Conservation (phyloP, 805 yeast species). For the Candida fluviatilis region DNA sequence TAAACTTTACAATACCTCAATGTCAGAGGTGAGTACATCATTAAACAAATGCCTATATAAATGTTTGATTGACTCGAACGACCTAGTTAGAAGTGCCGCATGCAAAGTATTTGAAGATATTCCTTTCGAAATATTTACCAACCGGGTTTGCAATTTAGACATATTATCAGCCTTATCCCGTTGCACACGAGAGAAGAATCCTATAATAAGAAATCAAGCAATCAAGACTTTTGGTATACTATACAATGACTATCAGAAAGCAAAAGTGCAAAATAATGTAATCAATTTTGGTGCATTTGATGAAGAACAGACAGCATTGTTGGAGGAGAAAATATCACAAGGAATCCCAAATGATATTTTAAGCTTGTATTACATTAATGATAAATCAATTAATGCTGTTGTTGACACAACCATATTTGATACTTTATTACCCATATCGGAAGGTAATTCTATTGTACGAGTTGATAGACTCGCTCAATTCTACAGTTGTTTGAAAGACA, state of each 20-base stretch:
- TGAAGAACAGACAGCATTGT: constrained; percentile 18
- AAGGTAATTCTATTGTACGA: constrained; percentile 41
- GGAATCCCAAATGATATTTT: constrained; percentile 66
- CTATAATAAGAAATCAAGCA: constrained; percentile 58
- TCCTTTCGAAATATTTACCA: constrained; percentile 43
- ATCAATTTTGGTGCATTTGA: constrained; percentile 28
- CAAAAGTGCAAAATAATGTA: constrained; percentile 11
- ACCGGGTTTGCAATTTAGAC: constrained; percentile 42
- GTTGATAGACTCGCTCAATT: constrained; percentile 52
- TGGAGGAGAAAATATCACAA: constrained; percentile 28
- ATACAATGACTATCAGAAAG: constrained; percentile 44
- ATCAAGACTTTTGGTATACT: constrained; percentile 51
- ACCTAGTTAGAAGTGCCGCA: constrained; percentile 62
- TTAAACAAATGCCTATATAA: constrained; percentile 53
- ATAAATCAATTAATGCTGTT: constrained; percentile 55
- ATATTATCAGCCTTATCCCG: constrained; percentile 55
- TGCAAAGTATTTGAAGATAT: constrained; percentile 47
- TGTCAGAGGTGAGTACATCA: constrained; percentile 41
- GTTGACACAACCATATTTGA: constrained; percentile 64
- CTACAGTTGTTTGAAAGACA: constrained; percentile 46
- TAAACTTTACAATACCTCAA: constrained; percentile 38
- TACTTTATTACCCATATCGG: constrained; percentile 51
- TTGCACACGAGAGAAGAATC: constrained; percentile 67
- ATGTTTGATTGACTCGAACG: constrained; percentile 72
- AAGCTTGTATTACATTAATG: constrained; percentile 70